Evolutionary conservation across 2,329 filamentous ascomycete species (phyloP).

Genomic region (Intubia oerlemansii): DNA sequence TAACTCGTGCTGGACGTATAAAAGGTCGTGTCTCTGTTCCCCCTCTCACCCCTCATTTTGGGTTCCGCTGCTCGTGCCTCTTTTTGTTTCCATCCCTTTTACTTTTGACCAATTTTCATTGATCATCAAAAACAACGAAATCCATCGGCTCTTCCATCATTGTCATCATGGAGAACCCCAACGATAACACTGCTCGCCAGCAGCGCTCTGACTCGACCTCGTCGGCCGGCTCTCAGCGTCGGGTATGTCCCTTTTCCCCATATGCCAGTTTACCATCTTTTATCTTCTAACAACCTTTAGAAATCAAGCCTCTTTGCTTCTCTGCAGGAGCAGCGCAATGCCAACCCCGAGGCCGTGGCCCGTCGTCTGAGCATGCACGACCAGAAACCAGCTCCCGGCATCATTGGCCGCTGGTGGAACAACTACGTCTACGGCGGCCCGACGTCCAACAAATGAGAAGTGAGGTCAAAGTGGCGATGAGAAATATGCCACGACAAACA

Average conservation of each 20-base stretch:
- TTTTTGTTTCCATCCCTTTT: too few relatives aligned
- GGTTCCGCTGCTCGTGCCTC: too few relatives aligned
- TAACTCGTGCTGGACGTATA: too few relatives aligned
- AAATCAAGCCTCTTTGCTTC: constrained; percentile 26
- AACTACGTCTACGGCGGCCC: constrained; percentile 20
- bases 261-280: too few relatives aligned
- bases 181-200: constrained; percentile 5
- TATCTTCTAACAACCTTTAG: too few relatives aligned
- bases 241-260: too few relatives aligned
- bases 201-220: constrained; percentile 11
- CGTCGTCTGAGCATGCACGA: constrained; percentile 33
- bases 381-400: constrained; percentile 24
- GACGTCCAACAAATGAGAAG: background rate
- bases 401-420: constrained; percentile 34
- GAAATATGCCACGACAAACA: background rate
- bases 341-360: constrained; percentile 18
- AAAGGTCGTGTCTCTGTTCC: too few relatives aligned
- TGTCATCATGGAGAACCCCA: too few relatives aligned
- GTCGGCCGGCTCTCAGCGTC: background rate
- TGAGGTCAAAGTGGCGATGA: background rate
- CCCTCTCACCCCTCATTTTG: too few relatives aligned
- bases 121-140: too few relatives aligned
- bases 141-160: too few relatives aligned
- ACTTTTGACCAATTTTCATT: too few relatives aligned
- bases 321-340: constrained; percentile 26